Evolutionary conservation across 306 rosid species (phyloP), one percentile per base, ranked within the genome.

Genomic region (Glycine latifolia): DNA sequence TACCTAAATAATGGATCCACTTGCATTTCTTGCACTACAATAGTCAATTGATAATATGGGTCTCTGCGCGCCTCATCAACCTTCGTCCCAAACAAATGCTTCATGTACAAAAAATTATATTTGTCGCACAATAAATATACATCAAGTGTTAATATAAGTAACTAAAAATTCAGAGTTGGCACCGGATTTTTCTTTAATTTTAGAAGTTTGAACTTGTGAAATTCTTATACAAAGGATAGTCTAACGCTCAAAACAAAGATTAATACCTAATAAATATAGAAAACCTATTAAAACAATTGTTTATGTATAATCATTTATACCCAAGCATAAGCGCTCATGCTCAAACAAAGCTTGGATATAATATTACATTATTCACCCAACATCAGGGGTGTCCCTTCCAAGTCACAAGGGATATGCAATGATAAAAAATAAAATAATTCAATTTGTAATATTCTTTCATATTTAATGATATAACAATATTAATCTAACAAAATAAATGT

Each of bases 1-100:
- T 13, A 52, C 16, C 62, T 47, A n/a, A 79, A 68, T 61, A 46
- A 60, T 54, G 43, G 20, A 55, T 41, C 78, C 82, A 75, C 76
- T 71, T 78, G 76, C 75, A 39, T 67, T 61, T 52, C 14, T 55
- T 14, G 73, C 47, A 43, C 58, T 37, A 26, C 35, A 37, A 15
- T 55, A 54, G 41, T 54, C 53, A 15, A 7, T 53, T 41, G 31
- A 26, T 26, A 53, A 11, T 1, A 53, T 41, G 47, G 67, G 53
- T 47, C 44, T 59, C 13, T 2, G 71, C 10, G 71, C 54, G 5
- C 67, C 10, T 56, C 67, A 54, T 73, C 68, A 50, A 20, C 26
- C 60, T 67, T 80, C 14, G 33, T 72, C 48, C 67, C 72, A 3
- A 7, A 9, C 1, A 43, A 43, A 43, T 8, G 9, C 47, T 7